These are phyloP conservation scores for Musa schizocarpa DNA, from an alignment of 176 grass and related monocot genomes.

Conservation along the genomic window DNA sequence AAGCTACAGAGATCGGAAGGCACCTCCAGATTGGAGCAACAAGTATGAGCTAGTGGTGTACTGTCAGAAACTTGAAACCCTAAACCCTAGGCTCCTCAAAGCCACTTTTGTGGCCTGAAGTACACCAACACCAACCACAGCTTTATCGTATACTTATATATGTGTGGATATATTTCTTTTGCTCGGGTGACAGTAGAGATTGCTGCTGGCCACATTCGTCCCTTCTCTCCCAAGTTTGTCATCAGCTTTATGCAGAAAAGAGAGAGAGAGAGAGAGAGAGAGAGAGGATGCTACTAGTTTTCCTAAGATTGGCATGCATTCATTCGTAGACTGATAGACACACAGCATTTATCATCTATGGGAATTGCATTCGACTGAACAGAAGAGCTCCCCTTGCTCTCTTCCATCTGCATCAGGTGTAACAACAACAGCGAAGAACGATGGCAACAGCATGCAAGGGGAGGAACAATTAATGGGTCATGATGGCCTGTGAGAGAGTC, in stretches of 20 bases:
- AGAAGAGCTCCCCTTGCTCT: conserved; percentile 1
- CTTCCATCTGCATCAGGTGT: neutral
- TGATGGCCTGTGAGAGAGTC: conserved; percentile 15
- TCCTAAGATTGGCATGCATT: conserved; percentile 38
- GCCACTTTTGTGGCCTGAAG: conserved; percentile 39
- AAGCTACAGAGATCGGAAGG: too few species aligned
- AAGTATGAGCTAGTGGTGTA: neutral
- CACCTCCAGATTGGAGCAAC: neutral
- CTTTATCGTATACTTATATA: neutral
- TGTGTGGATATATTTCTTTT: neutral
- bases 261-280: neutral
- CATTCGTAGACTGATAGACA: conserved; percentile 1
- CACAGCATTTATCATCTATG: conserved; percentile 22
- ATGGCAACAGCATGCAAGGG: neutral
- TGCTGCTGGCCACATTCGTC: conserved; percentile 27
- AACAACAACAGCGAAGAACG: neutral
- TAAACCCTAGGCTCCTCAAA: conserved; percentile 25
- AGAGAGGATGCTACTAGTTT: neutral
- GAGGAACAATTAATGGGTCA: conserved; percentile 19
- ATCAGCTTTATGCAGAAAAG: conserved; percentile 40
- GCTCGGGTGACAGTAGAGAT: conserved; percentile 17
- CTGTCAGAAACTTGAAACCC: conserved; percentile 5
- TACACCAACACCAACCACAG: conserved; percentile 31
- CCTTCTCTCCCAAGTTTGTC: conserved; percentile 42
- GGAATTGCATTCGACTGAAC: conserved; percentile 15